Base-by-base conservation (phyloP, 306 rosid genomes). In the Vigna nakashimae region DNA sequence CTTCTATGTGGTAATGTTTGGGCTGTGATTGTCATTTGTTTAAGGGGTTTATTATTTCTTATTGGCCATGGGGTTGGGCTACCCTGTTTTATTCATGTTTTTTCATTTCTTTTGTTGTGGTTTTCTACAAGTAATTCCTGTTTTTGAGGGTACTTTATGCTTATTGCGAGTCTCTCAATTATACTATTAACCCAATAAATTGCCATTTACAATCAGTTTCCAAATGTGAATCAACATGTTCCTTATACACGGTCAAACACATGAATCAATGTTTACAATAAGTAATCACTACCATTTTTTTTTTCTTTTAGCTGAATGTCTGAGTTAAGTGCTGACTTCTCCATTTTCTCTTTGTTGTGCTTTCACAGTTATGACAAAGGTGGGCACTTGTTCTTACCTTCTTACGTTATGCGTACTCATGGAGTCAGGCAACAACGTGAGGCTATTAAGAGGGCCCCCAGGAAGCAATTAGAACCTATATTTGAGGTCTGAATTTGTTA, bases 391-490 rank as follows among this genome's bases (percentile, higher is more conserved):
- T 91, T 84, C 83, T 83, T 95, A 60, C 99, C 98, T 68, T 95
- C 96, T 57, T 85, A 88, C 74, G 82, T 91, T 83, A 95, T 95
- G 98, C 99, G 99, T 69, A 91, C 87, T 75, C 99, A 88, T 82
- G 99, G 99, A 84, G 89, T 87, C 73, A 89, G 79, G 84, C 94
- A 88, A 84, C 99, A 95, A 76, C 98, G 99, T 62, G 96, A 88
- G 78, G 97, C 97, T 62, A 75, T 95, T 80, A 95, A 89, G 87
- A 89, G 80, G 78, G 82, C 87, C 53, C 92, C 96, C 42, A 80
- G 69, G 86, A 80, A 84, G 82, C 98, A 92, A 83, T 77, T 95
- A 38, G 84, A 86, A 65, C 84, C 91, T 34, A 89, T 95, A 78
- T 92, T 88, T 87, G 86, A 92, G 99, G 89, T 87, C 65, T 80